Conservation (phyloP, 1,284 basidiomycete species). For the Moesziomyces aphidis region DNA sequence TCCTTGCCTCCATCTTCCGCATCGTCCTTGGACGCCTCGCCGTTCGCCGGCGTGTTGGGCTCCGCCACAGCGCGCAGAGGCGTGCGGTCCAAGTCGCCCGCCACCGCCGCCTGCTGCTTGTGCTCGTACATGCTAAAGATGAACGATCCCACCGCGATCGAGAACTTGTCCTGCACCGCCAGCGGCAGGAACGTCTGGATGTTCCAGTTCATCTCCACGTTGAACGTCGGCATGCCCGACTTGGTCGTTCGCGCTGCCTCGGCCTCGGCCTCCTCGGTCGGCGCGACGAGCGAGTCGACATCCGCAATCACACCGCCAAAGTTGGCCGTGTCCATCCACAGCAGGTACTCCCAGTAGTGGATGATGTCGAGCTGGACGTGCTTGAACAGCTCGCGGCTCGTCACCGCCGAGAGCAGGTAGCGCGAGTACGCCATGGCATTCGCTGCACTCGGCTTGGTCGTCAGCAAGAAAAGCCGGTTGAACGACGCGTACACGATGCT, state of each 20-base stretch:
- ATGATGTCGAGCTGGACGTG: constrained; percentile 89
- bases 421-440: constrained; percentile 95
- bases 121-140: constrained; percentile 85
- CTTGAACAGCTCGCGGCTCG: constrained; percentile 93
- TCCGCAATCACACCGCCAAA: constrained; percentile 84
- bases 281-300: constrained; percentile 18
- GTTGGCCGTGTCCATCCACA: constrained; percentile 97
- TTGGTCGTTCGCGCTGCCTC: constrained; percentile 74
- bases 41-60: constrained; percentile 71
- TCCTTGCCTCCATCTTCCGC: not conserved
- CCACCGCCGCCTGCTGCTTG: constrained; percentile 74
- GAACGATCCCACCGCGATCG: constrained; percentile 80
- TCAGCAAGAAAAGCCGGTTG: constrained; percentile 87
- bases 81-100: constrained; percentile 72
- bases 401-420: constrained; percentile 91
- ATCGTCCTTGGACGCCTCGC: constrained; percentile 8
- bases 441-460: constrained; percentile 90
- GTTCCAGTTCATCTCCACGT: constrained; percentile 90
- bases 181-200: constrained; percentile 89
- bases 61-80: constrained; percentile 75
- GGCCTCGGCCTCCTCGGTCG: constrained; percentile 5
- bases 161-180: constrained; percentile 84
- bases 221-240: constrained; percentile 31
- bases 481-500: constrained; percentile 93
- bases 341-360: constrained; percentile 91